A percentile compares a stretch with the other conserved stretches of the same genome.
Evolutionary conservation across 805 yeast species (phyloP).

Genomic region (Blastobotrys chiropterorum): DNA sequence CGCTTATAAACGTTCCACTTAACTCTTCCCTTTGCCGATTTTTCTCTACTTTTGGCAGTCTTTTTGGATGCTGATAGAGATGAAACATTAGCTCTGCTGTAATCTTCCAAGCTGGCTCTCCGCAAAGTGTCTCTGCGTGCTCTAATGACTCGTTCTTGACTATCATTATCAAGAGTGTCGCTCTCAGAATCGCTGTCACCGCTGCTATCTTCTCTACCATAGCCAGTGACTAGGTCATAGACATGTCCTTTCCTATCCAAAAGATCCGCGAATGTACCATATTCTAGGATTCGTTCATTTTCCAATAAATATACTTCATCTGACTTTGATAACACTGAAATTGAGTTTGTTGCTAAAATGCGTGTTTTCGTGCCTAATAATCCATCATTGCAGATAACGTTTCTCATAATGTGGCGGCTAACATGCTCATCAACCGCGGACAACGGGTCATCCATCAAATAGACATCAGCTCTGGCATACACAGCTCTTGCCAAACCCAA

Average conservation of each 20-base stretch:
- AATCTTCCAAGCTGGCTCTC: background rate
- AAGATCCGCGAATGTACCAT: slow-evolving; percentile 58
- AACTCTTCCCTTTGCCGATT: slow-evolving; percentile 77
- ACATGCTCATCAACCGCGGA: slow-evolving; percentile 98
- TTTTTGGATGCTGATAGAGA: background rate
- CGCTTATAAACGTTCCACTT: slow-evolving; percentile 67
- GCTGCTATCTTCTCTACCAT: slow-evolving; percentile 9
- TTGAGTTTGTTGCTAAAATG: slow-evolving; percentile 75
- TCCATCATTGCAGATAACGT: slow-evolving; percentile 65
- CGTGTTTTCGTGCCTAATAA: slow-evolving; percentile 63
- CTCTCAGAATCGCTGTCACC: background rate
- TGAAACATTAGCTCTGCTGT: background rate
- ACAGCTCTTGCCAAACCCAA: slow-evolving; percentile 93
- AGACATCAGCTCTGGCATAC: slow-evolving; percentile 87
- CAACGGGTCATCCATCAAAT: slow-evolving; percentile 83
- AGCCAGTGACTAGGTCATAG: slow-evolving; percentile 18
- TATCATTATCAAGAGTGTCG: background rate
- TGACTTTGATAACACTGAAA: slow-evolving; percentile 69
- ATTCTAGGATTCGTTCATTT: slow-evolving; percentile 39
- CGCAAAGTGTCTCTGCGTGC: background rate
- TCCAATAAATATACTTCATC: slow-evolving; percentile 58
- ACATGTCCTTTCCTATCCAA: slow-evolving; percentile 21
- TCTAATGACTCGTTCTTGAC: background rate
- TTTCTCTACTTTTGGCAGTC: slow-evolving; percentile 37
- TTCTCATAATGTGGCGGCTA: slow-evolving; percentile 73